Evolutionary conservation across 495 filamentous ascomycete genomes (phyloP).

Genomic region (Mycothermus thermophilus): DNA sequence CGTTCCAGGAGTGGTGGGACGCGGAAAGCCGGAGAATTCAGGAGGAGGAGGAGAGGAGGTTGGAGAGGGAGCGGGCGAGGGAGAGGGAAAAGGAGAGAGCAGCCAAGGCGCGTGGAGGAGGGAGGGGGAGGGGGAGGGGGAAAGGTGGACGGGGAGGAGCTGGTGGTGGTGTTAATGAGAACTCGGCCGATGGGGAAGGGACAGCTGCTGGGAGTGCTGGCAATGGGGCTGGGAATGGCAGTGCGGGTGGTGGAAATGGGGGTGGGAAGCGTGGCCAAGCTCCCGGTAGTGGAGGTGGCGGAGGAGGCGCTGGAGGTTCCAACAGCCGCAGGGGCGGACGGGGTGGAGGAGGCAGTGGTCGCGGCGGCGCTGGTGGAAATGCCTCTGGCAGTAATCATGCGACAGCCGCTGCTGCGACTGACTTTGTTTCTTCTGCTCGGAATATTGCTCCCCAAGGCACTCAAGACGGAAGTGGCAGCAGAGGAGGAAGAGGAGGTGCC

Average conservation of each 20-base stretch:
- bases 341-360: background rate
- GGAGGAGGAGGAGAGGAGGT: conserved; percentile 45
- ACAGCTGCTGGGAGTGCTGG: conserved; percentile 2
- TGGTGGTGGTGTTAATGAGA: conserved; percentile 1
- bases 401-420: too few relatives aligned
- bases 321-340: background rate
- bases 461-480: too few relatives aligned
- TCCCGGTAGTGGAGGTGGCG: background rate
- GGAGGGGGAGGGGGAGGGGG: conserved; percentile 20
- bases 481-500: too few relatives aligned
- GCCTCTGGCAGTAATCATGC: background rate
- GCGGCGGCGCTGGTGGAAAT: background rate
- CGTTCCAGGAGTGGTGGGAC: conserved; percentile 98
- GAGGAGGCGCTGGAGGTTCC: background rate
- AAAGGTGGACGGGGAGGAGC: conserved; percentile 12
- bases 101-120: conserved; percentile 10
- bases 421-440: too few relatives aligned
- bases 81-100: conserved; percentile 13
- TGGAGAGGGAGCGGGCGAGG: conserved; percentile 17
- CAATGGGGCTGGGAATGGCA: background rate
- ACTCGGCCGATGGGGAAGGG: background rate
- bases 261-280: background rate
- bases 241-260: background rate
- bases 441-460: too few relatives aligned
- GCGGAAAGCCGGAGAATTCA: conserved; percentile 60